A percentile compares a stretch with the other conserved stretches of the same genome.
These are phyloP conservation scores for Tetracentron sinense DNA, from an alignment of 164 flowering plant species.

Conservation along the genomic window DNA sequence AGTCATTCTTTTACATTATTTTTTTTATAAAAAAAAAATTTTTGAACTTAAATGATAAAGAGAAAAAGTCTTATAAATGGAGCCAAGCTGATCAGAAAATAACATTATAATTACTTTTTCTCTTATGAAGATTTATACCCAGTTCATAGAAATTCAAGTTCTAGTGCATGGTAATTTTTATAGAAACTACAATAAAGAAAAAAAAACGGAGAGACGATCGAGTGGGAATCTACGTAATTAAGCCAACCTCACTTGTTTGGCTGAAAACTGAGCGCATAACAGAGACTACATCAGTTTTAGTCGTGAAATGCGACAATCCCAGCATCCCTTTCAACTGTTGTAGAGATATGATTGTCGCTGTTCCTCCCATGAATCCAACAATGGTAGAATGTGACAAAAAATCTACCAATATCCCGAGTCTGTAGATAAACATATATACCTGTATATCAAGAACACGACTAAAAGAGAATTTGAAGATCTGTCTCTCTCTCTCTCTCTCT, in stretches of 20 bases:
- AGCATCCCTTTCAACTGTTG: slow-evolving; percentile 87
- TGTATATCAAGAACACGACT: neutral
- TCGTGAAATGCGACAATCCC: slow-evolving; percentile 64
- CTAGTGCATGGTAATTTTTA: neutral
- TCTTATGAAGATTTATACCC: no score
- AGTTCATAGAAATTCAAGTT: no score
- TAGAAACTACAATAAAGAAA: neutral
- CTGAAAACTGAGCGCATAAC: slow-evolving; percentile 47
- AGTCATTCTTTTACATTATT: no score
- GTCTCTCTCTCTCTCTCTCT: no score
- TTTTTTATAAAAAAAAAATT: no score
- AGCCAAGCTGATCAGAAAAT: no score
- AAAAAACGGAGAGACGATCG: no score
- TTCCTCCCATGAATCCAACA: slow-evolving; percentile 81
- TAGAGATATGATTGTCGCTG: slow-evolving; percentile 55
- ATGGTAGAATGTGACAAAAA: slow-evolving; percentile 84
- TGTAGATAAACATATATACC: slow-evolving; percentile 15
- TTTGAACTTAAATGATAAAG: no score
- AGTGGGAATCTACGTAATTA: neutral
- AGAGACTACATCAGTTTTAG: slow-evolving; percentile 53
- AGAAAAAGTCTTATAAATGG: no score
- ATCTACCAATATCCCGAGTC: slow-evolving; percentile 82
- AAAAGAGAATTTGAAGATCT: neutral
- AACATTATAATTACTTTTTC: no score
- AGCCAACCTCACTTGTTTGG: slow-evolving; percentile 43